Evolutionary conservation across 2,329 filamentous ascomycete genomes (phyloP), one percentile per base, ranked within the genome.

Genomic region (Cladosporium oxysporum): DNA sequence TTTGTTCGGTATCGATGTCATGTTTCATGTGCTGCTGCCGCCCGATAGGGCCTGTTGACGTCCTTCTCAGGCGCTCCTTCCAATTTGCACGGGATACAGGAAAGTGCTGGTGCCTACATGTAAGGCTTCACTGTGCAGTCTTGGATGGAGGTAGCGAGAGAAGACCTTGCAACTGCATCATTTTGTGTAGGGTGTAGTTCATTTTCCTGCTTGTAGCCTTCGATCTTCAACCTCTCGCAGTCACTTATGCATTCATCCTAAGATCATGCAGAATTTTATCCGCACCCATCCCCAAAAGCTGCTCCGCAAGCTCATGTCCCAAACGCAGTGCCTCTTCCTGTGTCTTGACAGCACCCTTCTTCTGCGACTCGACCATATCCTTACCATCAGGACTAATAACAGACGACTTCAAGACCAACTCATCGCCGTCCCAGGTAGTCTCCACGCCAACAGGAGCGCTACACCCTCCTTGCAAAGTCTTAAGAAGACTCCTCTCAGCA

Each of bases 361-460:
- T 37, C 16, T 29, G 28, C 72, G 86, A 84, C 70, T 94, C 88
- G 0, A 92, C 90, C 28, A 82, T 88, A 70, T 91, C 83, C 57
- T 83, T 87, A 14, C 93, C 93, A 72, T 94, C 89, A 26, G 95
- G 82, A 72, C 89, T 93, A 58, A 95, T 90, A 0, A 97, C 92
- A 18, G 91, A 87, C 1, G 89, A 90, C 72, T 87, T 86, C 75
- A 97, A 82, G 50, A 84, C 82, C 71, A 96, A 79, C 74, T 86
- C 85, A 29, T 78, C 66, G 7, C 71, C 82, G 23, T 86, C 77
- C 89, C 90, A 93, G 58, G 81, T 80, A 52, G 89, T 91, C 82
- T 93, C 90, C 11, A 97, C 93, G 21, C 94, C 93, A 69, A 98
- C 92, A 0, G 93, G 93, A 66, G 96, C 92, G 78, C 91, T 95